phyloP scores from a whole-genome alignment of 208 protist species.

The Acanthamoeba healyi region DNA sequence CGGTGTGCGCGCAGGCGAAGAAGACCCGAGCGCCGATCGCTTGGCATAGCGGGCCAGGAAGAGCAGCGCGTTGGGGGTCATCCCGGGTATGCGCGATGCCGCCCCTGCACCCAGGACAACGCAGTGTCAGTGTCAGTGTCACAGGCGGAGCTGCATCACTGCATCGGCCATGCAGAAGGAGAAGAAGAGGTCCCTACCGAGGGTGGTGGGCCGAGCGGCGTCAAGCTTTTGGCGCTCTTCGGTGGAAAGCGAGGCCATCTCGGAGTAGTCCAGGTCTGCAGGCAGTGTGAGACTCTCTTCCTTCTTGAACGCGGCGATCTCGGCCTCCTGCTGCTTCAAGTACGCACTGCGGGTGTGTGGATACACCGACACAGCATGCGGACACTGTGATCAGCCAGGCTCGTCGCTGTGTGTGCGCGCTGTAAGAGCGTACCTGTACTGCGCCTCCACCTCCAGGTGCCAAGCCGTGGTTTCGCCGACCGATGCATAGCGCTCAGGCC shows the following conservation, averaged over 20 bases:
- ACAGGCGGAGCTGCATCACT: background rate
- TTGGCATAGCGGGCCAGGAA: conserved; percentile 23
- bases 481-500: background rate
- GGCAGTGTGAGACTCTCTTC: conserved; percentile 75
- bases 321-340: conserved; percentile 66
- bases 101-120: background rate
- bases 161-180: background rate
- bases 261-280: conserved; percentile 77
- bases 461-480: background rate
- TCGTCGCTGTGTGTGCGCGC: background rate
- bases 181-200: conserved; percentile 55
- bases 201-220: conserved; percentile 74
- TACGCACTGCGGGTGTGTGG: conserved; percentile 76
- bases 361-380: conserved; percentile 46
- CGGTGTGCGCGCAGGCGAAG: no score
- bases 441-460: conserved; percentile 20
- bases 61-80: background rate
- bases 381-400: background rate
- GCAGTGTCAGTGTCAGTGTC: background rate
- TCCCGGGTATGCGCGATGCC: background rate
- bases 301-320: conserved; percentile 79
- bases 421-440: background rate
- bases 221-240: conserved; percentile 83
- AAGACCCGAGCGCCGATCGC: background rate
- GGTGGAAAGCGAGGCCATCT: conserved; percentile 78